These are phyloP conservation scores for Phialophora chinensis DNA, from an alignment of 2,329 filamentous ascomycete genomes.

Conservation along the genomic window DNA sequence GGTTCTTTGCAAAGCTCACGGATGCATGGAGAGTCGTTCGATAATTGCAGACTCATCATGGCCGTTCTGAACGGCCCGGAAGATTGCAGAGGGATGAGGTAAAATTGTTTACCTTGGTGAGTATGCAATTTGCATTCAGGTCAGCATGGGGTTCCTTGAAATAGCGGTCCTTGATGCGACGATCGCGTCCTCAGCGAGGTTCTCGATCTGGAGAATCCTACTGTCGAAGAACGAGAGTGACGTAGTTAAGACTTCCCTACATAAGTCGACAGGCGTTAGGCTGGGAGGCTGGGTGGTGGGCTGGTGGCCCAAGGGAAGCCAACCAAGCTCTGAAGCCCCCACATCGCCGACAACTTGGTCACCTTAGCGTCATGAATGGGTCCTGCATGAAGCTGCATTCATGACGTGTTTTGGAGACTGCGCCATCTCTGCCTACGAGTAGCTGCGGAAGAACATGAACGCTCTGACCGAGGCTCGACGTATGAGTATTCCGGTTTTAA, in stretches of 20 bases:
- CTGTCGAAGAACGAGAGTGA: neutral
- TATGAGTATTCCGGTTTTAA: neutral
- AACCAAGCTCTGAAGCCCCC: slow-evolving; percentile 5
- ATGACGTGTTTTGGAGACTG: too few species aligned
- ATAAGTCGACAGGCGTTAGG: too few species aligned
- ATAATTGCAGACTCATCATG: neutral
- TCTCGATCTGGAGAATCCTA: slow-evolving; percentile 2
- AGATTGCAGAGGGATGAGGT: neutral
- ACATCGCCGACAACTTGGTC: neutral
- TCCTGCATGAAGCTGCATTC: neutral
- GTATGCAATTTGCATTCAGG: slow-evolving; percentile 1
- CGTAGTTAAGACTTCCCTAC: neutral
- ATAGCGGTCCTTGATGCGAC: slow-evolving; percentile 1
- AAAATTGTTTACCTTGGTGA: neutral
- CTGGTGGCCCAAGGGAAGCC: neutral
- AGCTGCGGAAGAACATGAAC: too few species aligned
- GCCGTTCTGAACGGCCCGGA: neutral
- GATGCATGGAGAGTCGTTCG: neutral
- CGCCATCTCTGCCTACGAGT: too few species aligned
- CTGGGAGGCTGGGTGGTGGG: neutral
- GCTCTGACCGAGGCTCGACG: neutral
- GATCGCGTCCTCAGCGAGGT: neutral
- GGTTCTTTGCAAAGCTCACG: neutral
- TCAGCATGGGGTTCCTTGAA: slow-evolving; percentile 8
- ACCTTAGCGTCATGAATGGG: neutral